Evolutionary conservation across 257 asterid genomes (phyloP), one percentile per base, ranked within the genome.

Genomic region (Penstemon barbatus): DNA sequence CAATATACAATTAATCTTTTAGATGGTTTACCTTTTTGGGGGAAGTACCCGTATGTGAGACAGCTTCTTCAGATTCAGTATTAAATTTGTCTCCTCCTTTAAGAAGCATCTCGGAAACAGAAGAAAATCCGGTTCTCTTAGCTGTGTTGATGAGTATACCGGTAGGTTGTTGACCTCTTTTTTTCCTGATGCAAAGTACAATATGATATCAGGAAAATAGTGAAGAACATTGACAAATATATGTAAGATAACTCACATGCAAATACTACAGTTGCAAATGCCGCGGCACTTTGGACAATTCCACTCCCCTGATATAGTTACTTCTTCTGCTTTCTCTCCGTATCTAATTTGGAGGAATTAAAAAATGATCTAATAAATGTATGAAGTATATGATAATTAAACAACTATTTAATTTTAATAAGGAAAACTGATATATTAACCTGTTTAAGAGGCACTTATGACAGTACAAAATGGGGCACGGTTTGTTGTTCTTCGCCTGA

Each of bases 391-490:
- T 25, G 63, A 51, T 46, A 38, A 18, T 43, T 71, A 68, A 42
- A 67, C 46, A 11, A 57, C 65, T 56, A 39, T 6, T 48, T 6
- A 59, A 25, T 41, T 60, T n/a, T 2, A 15, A 63, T 56, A 8
- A 38, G 19, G 39, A 33, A 43, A 9, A 52, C 46, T 3, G 8
- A 39, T 1, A 33, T 67, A 10, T 46, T 70, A 19, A 92, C 98
- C 98, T 92, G 86, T 92, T 92, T 74, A 49, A 62, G 60, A 92
- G 92, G 87, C 98, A 92, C 74, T 86, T 83, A 68, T 85, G 89
- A 25, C 33, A 25, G 33, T 25, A 25, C 33, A 25, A 25, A 25
- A 25, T 25, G 33, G 33, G 33, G 2, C 98, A 92, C 9, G 82
- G 84, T 81, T 86, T 89, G 82, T 66, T 66, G 2, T 71, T 73